Conservation (phyloP, 1,284 basidiomycete genomes). For the Heterobasidion irregulare region DNA sequence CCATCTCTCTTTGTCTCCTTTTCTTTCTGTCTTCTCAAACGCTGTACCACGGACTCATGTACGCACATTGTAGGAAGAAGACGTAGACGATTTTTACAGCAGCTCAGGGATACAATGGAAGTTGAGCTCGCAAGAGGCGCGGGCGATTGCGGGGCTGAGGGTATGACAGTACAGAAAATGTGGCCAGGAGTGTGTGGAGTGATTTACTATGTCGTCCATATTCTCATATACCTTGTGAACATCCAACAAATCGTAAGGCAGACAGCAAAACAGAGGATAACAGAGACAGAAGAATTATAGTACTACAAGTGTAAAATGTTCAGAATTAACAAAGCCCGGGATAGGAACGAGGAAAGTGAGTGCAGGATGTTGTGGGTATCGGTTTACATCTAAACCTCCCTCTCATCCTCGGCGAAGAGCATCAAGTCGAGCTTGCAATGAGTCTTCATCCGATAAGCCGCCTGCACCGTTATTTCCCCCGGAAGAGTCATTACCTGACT, state of each 20-base stretch:
- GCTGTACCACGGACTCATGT: conserved; percentile 5
- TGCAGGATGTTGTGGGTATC: too few species aligned
- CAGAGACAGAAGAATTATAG: not conserved
- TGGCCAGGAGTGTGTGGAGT: not conserved
- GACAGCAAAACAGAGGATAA: not conserved
- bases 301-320: too few species aligned
- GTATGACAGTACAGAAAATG: conserved; percentile 22
- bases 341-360: too few species aligned
- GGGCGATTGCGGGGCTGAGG: conserved; percentile 58
- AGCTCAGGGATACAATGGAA: conserved; percentile 90
- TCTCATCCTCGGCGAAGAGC: conserved; percentile 58
- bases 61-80: conserved; percentile 59
- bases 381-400: too few species aligned
- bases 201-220: not conserved
- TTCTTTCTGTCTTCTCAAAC: not conserved
- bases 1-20: not conserved
- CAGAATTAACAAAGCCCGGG: too few species aligned
- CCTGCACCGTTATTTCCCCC: conserved; percentile 35
- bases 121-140: conserved; percentile 72
- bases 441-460: conserved; percentile 73
- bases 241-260: not conserved
- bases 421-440: conserved; percentile 81
- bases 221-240: not conserved
- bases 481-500: conserved; percentile 21
- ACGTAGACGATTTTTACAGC: conserved; percentile 88